These are phyloP conservation scores for Geum urbanum DNA, from an alignment of 306 rosid genomes.

Conservation along the genomic window DNA sequence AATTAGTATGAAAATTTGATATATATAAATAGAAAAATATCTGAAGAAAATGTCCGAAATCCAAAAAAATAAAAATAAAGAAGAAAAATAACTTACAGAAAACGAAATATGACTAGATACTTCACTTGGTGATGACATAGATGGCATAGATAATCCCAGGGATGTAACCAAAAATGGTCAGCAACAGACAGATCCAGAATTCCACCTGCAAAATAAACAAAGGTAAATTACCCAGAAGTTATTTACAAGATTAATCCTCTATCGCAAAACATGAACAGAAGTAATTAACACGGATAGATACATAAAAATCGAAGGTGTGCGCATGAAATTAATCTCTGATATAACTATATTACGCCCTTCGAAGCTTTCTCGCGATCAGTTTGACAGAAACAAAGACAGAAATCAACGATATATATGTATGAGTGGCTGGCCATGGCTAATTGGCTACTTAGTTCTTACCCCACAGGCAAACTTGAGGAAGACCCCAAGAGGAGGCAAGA, in stretches of 20 bases:
- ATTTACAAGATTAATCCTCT: background rate
- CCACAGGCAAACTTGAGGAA: constrained; percentile 73
- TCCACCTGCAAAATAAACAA: constrained; percentile 38
- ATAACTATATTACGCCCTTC: background rate
- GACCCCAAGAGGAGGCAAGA: constrained; percentile 88
- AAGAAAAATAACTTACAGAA: constrained; percentile 24
- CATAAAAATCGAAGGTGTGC: background rate
- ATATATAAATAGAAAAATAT: no score
- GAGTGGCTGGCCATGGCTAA: no score
- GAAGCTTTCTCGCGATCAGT: no score
- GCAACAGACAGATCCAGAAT: constrained; percentile 80
- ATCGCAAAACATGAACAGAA: background rate
- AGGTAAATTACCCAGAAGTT: background rate
- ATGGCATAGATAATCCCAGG: constrained; percentile 80
- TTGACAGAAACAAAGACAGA: no score
- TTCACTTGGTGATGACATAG: constrained; percentile 64
- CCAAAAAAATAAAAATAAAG: background rate
- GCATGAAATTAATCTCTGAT: constrained; percentile 9
- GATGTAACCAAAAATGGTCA: constrained; percentile 58
- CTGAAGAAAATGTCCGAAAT: background rate
- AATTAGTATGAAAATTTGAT: no score
- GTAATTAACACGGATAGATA: background rate
- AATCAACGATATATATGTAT: no score
- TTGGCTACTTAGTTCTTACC: no score
- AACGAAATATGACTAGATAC: background rate